phyloP scores from a whole-genome alignment of 2,329 filamentous ascomycete genomes.

The Simplicillium aogashimaense region DNA sequence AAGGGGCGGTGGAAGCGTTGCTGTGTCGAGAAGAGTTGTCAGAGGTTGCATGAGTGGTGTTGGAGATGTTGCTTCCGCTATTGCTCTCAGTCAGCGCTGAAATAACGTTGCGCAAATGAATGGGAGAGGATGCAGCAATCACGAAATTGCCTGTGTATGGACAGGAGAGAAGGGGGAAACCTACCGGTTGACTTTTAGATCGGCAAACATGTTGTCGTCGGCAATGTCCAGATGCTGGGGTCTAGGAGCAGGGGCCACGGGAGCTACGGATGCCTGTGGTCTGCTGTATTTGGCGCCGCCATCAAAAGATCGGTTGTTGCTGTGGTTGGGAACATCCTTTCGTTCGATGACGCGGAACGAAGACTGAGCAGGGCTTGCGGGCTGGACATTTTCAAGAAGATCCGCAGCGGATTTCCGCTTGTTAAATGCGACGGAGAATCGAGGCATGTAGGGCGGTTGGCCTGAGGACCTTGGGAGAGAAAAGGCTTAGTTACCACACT shows the following conservation, averaged over 20 bases:
- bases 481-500: background rate
- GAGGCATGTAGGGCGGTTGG: constrained; percentile 43
- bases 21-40: constrained; percentile 54
- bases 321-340: constrained; percentile 23
- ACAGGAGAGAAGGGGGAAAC: constrained; percentile 17
- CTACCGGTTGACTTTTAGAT: constrained; percentile 45
- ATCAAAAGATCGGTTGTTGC: constrained; percentile 37
- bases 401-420: constrained; percentile 51
- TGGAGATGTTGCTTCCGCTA: constrained; percentile 50
- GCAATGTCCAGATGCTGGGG: constrained; percentile 27
- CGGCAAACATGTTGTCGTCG: constrained; percentile 49
- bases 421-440: constrained; percentile 48
- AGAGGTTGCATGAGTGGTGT: constrained; percentile 49
- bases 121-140: constrained; percentile 7
- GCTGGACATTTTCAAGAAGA: constrained; percentile 40
- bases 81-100: background rate
- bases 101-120: constrained; percentile 6
- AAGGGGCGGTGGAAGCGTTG: constrained; percentile 51
- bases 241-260: constrained; percentile 24
- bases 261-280: constrained; percentile 20
- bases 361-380: constrained; percentile 30
- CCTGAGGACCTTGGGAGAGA: constrained; percentile 5
- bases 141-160: constrained; percentile 10
- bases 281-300: constrained; percentile 31
- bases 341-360: constrained; percentile 52